Base-by-base conservation (phyloP, 495 filamentous ascomycete genomes). In the Trypethelium eluteriae region DNA sequence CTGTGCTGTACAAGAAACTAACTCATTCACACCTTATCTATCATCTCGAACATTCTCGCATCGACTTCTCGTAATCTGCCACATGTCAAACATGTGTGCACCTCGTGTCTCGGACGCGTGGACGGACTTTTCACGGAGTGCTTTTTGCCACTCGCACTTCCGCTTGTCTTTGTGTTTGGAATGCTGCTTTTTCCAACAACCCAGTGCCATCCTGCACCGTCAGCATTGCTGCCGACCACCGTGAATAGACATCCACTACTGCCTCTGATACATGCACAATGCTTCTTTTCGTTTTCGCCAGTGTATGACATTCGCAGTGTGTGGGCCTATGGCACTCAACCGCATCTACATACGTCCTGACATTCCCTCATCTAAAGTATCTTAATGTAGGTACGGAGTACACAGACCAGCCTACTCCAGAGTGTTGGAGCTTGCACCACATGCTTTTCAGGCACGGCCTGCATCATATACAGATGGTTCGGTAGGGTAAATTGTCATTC, bases 371-470 rank as follows among this genome's bases (percentile, higher is more conserved):
- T 25, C 25, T 25, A 25, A 25, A 25, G 25, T 25, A 25, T 25
- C 25, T 25, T 25, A 25, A 18, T 53, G 49, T 18, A 53, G n/a
- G n/a, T 18, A 53, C 49, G n/a, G 5, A 25, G 11, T 18, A n/a
- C 49, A 25, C 10, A 18, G 11, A 16, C 25, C 49, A 16, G 49
- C 49, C 49, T 53, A 14, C 49, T 53, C 49, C 10, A 16, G 49
- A 25, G 12, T 18, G n/a, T 53, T n/a, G 10, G 10, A 53, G 49
- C 49, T 14, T 11, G 5, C 49, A 53, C 10, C 18, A n/a, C 49
- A 25, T 53, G 49, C 41, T 53, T 53, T 53, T 53, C 49, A 53
- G 49, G 49, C 18, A 53, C 49, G 18, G 49, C 49, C 12, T 53
- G 49, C 49, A 53, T 53, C 49, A 53, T 9, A n/a, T 14, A 2